Conservation (phyloP, 768 basidiomycete species). For the Trametes gibbosa region DNA sequence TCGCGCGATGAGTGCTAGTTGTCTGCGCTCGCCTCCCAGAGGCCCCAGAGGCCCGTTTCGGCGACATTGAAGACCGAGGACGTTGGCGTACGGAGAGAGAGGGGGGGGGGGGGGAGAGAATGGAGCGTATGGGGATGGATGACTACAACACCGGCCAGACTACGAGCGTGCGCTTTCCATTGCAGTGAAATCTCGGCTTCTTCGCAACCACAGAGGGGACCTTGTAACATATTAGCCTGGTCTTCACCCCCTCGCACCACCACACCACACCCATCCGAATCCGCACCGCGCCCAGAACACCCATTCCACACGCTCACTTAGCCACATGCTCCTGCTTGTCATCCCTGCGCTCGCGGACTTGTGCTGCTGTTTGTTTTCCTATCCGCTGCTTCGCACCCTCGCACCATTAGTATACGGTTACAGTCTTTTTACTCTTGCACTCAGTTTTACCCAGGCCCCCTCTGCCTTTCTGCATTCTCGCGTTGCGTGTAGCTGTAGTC, state of each 20-base stretch:
- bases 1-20: slow-evolving; percentile 24
- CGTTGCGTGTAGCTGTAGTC: slow-evolving; percentile 15
- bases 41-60: background rate
- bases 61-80: too few species aligned
- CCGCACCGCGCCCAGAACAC: background rate
- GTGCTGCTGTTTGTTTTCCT: slow-evolving; percentile 6
- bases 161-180: slow-evolving; percentile 2
- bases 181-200: slow-evolving; percentile 1
- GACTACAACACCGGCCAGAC: slow-evolving; percentile 11
- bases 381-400: background rate
- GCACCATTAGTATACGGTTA: slow-evolving; percentile 11
- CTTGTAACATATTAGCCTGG: slow-evolving; percentile 18
- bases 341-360: slow-evolving; percentile 7
- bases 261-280: slow-evolving; percentile 6
- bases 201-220: slow-evolving; percentile 18
- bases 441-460: slow-evolving; percentile 1
- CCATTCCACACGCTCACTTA: background rate
- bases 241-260: background rate
- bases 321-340: background rate
- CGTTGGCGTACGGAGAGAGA: background rate
- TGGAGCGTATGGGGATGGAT: slow-evolving; percentile 15
- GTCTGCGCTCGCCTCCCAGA: background rate
- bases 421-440: slow-evolving; percentile 8
- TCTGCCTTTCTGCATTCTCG: background rate
- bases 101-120: background rate